Evolutionary conservation across 768 basidiomycete species (phyloP).

Genomic region (Panaeolus papilionaceus): DNA sequence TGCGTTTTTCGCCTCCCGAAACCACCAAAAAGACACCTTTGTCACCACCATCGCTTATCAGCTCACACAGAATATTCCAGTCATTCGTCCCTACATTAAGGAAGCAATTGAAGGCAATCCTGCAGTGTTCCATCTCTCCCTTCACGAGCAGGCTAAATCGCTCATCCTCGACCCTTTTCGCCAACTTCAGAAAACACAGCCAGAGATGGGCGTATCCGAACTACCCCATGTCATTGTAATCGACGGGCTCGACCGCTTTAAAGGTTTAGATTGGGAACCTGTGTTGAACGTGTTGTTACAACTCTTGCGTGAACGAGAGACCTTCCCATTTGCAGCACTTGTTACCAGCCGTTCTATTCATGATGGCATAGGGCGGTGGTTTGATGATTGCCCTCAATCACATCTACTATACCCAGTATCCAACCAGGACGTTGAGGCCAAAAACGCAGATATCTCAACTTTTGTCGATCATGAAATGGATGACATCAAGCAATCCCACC

Average conservation of each 20-base stretch:
- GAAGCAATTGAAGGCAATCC: neutral
- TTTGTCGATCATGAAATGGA: neutral
- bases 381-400: neutral
- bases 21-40: neutral
- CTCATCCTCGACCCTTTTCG: neutral
- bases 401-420: too few relatives aligned
- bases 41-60: conserved; percentile 13
- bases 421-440: neutral
- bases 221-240: neutral
- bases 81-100: neutral
- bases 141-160: neutral
- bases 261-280: too few relatives aligned
- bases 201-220: neutral
- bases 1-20: neutral
- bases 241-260: neutral
- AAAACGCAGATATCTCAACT: neutral
- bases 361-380: neutral
- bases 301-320: neutral
- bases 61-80: conserved; percentile 2
- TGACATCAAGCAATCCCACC: neutral
- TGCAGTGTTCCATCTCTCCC: neutral
- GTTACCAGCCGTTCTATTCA: neutral
- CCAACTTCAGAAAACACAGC: neutral
- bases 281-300: neutral
- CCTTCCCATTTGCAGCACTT: neutral